These are phyloP conservation scores for Climacium dendroides DNA, from an alignment of 225 moss, liverwort and hornwort species.

Conservation along the genomic window DNA sequence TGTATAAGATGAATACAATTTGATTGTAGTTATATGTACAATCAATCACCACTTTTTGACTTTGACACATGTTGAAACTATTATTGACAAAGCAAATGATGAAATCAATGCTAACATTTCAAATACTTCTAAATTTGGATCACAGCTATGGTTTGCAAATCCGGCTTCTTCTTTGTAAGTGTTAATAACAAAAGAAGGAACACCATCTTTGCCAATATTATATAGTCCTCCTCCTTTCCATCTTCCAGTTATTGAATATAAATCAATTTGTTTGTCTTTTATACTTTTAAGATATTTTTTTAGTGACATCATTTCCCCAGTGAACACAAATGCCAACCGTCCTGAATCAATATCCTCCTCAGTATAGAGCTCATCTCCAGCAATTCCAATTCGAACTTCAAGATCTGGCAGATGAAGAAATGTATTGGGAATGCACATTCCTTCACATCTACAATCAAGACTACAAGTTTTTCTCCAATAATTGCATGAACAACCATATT, in stretches of 20 bases:
- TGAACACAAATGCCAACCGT: slow-evolving; percentile 14
- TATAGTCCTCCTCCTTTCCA: slow-evolving; percentile 2
- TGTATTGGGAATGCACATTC: slow-evolving; percentile 10
- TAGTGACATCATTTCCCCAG: slow-evolving; percentile 8
- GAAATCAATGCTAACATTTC: slow-evolving; percentile 39
- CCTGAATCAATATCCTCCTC: slow-evolving; percentile 15
- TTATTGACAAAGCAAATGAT: slow-evolving; percentile 18
- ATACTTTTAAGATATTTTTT: not conserved
- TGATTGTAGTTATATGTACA: not conserved
- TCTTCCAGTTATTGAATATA: not conserved
- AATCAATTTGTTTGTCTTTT: not conserved
- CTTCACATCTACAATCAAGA: slow-evolving; percentile 10
- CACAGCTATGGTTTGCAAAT: slow-evolving; percentile 19
- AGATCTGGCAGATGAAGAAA: not conserved
- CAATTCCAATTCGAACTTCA: slow-evolving; percentile 5
- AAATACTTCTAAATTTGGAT: slow-evolving; percentile 29
- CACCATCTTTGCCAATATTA: not conserved
- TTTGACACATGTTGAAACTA: not conserved
- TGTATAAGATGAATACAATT: not conserved
- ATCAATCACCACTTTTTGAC: slow-evolving; percentile 14
- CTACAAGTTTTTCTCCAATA: slow-evolving; percentile 7
- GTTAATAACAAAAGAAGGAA: slow-evolving; percentile 23
- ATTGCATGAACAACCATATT: slow-evolving; percentile 16
- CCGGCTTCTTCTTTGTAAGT: not conserved
- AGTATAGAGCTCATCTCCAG: slow-evolving; percentile 3